Evolutionary conservation across 306 rosid genomes (phyloP).

Genomic region (Purshia tridentata): DNA sequence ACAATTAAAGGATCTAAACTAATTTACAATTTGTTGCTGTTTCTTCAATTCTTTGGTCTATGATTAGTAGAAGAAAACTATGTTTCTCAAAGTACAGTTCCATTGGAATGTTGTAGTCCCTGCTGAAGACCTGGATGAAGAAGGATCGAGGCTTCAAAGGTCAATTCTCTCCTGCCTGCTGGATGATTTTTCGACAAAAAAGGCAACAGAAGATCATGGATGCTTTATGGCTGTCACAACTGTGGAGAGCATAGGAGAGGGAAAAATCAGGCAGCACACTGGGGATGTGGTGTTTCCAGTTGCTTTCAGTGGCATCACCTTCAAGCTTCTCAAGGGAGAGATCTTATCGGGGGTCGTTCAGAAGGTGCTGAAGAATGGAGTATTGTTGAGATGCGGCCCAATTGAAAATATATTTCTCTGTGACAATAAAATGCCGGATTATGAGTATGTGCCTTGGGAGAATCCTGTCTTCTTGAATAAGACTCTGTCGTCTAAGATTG

Average conservation of each 20-base stretch:
- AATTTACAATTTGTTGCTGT: constrained; percentile 2
- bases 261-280: constrained; percentile 66
- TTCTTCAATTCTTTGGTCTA: constrained; percentile 17
- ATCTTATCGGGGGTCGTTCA: constrained; percentile 70
- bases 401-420: constrained; percentile 69
- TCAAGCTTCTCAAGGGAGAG: constrained; percentile 83
- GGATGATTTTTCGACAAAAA: constrained; percentile 62
- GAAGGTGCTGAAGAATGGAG: constrained; percentile 85
- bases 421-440: constrained; percentile 71
- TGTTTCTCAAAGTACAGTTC: constrained; percentile 75
- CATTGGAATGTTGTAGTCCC: constrained; percentile 76
- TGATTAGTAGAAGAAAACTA: constrained; percentile 33
- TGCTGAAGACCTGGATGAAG: constrained; percentile 58
- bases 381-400: constrained; percentile 79
- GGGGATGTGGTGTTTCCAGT: constrained; percentile 89
- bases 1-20: not conserved
- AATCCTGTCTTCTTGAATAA: constrained; percentile 64
- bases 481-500: constrained; percentile 52
- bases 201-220: constrained; percentile 73
- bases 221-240: constrained; percentile 71
- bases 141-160: constrained; percentile 68
- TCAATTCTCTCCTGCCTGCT: constrained; percentile 56
- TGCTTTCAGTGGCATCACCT: constrained; percentile 60
- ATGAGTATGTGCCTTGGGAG: constrained; percentile 61
- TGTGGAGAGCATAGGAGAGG: constrained; percentile 73